phyloP scores from a whole-genome alignment of 2,329 filamentous ascomycete species.

The Zymoseptoria tritici region DNA sequence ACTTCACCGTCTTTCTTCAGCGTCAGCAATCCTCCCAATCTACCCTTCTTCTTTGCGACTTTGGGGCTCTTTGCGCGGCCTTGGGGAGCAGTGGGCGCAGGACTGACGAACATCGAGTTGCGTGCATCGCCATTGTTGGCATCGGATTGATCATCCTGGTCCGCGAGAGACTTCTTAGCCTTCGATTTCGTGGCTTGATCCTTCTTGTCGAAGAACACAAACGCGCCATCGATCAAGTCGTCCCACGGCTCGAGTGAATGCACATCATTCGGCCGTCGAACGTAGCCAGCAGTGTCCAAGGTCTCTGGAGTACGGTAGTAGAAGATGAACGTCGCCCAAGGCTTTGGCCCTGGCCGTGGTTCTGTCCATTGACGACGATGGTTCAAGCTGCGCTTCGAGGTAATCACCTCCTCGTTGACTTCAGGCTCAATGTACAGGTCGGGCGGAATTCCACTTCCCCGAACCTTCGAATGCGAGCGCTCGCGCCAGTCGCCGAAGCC shows the following conservation, averaged over 20 bases:
- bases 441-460: constrained; percentile 18
- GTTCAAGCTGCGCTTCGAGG: constrained; percentile 9
- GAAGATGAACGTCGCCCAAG: constrained; percentile 37
- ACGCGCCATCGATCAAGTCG: neutral
- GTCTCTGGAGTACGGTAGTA: constrained; percentile 31
- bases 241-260: constrained; percentile 10
- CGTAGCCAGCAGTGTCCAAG: constrained; percentile 19
- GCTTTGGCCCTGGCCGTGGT: constrained; percentile 28
- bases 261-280: constrained; percentile 4
- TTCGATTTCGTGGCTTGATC: neutral
- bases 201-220: constrained; percentile 2
- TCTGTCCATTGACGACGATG: constrained; percentile 14
- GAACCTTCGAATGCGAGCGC: constrained; percentile 4
- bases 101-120: neutral
- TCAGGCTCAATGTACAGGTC: constrained; percentile 16
- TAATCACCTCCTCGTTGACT: constrained; percentile 6
- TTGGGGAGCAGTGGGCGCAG: neutral
- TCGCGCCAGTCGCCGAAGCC: constrained; percentile 15
- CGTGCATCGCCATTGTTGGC: neutral
- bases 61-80: neutral
- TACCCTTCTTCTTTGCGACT: neutral
- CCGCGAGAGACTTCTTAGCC: neutral
- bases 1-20: neutral
- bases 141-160: neutral
- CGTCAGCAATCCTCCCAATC: neutral